Conservation (phyloP, 495 filamentous ascomycete genomes). For the Hypomontagnella submonticulosa region DNA sequence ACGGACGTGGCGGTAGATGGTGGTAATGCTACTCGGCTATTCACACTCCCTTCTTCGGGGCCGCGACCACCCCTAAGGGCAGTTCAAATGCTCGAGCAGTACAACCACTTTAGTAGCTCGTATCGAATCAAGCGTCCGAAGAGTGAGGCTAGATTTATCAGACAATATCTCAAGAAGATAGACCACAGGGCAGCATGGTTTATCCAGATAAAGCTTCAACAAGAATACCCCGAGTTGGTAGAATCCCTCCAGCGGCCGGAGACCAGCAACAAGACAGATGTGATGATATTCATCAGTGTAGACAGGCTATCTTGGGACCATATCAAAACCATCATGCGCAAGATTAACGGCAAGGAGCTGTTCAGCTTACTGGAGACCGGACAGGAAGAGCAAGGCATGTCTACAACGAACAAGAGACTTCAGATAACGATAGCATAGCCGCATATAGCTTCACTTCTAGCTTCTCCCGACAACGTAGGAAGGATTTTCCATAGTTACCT, state of each 20-base stretch:
- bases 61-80: constrained; percentile 30
- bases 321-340: constrained; percentile 32
- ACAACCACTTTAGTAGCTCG: constrained; percentile 38
- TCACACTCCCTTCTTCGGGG: not conserved
- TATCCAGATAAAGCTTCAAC: constrained; percentile 25
- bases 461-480: too few species aligned
- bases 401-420: not conserved
- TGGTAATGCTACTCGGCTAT: not conserved
- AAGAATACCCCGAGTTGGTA: constrained; percentile 29
- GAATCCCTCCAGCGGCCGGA: constrained; percentile 2
- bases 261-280: constrained; percentile 20
- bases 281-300: constrained; percentile 21
- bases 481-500: not conserved
- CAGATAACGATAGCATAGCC: not conserved
- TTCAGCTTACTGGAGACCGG: constrained; percentile 25
- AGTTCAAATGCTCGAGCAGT: constrained; percentile 32
- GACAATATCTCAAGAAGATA: constrained; percentile 32
- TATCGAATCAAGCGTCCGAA: constrained; percentile 40
- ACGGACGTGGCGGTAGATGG: not conserved
- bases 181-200: constrained; percentile 29
- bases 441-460: too few species aligned
- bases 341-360: constrained; percentile 24
- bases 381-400: not conserved
- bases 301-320: constrained; percentile 29
- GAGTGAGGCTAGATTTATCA: constrained; percentile 31